phyloP scores from a whole-genome alignment of 495 filamentous ascomycete species.

The Chaetomium cochliodes region DNA sequence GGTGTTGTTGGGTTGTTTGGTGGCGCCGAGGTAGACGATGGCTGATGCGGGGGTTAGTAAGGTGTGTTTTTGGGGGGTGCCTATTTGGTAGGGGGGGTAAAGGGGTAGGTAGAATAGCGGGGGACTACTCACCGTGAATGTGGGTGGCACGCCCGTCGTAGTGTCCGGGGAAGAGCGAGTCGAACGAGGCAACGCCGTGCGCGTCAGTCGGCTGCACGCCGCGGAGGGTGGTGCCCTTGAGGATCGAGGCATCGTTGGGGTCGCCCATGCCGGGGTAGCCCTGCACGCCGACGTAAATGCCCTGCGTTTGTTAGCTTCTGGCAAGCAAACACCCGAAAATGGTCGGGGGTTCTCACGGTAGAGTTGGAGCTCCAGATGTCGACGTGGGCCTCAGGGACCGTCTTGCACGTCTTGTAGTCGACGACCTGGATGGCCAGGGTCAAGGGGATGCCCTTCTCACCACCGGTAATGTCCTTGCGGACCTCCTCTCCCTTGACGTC shows the following conservation, averaged over 20 bases:
- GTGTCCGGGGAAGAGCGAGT: constrained; percentile 56
- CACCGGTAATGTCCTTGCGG: constrained; percentile 54
- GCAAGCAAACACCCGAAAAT: not conserved
- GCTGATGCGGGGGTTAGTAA: constrained; percentile 24
- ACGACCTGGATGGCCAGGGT: constrained; percentile 62
- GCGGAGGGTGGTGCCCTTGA: constrained; percentile 52
- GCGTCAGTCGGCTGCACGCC: constrained; percentile 51
- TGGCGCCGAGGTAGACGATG: constrained; percentile 50
- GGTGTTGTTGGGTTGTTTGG: constrained; percentile 50
- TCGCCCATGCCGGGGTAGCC: constrained; percentile 52
- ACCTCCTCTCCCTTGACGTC: constrained; percentile 47
- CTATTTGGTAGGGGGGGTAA: no score
- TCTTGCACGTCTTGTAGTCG: constrained; percentile 59
- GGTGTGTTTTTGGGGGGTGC: not conserved
- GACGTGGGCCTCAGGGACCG: constrained; percentile 56
- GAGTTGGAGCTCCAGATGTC: constrained; percentile 57
- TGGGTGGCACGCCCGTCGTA: constrained; percentile 53
- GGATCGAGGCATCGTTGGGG: constrained; percentile 46
- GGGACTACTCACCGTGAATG: constrained; percentile 34
- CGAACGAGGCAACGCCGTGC: constrained; percentile 52
- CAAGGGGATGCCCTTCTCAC: constrained; percentile 56
- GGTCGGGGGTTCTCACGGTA: constrained; percentile 33
- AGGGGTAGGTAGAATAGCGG: no score
- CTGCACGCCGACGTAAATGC: constrained; percentile 57
- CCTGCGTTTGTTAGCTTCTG: constrained; percentile 31